Percentiles rank a stretch among this genome's conserved stretches.
Conservation (phyloP, 495 filamentous ascomycete species). For the Aeminium ludgeri region DNA sequence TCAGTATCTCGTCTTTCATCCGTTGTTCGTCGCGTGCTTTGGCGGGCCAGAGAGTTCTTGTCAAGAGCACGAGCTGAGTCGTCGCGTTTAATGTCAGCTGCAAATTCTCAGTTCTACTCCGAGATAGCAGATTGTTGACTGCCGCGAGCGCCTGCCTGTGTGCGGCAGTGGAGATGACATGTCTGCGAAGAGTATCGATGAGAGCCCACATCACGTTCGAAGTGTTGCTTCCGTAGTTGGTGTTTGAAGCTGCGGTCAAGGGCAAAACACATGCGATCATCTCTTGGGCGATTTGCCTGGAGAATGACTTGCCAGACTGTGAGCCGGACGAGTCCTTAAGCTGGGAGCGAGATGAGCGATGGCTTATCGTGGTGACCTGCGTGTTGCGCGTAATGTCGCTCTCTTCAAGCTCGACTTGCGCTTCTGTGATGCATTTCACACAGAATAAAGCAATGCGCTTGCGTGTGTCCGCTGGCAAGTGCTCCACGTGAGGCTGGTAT, state of each 20-base stretch:
- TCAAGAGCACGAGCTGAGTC: constrained; percentile 46
- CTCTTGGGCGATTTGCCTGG: constrained; percentile 12
- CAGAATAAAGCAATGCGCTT: constrained; percentile 51
- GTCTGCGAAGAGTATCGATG: constrained; percentile 36
- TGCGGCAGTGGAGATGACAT: constrained; percentile 24
- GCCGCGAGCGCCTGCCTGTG: constrained; percentile 56
- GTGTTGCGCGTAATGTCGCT: background rate
- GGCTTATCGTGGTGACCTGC: background rate
- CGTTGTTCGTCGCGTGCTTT: constrained; percentile 31
- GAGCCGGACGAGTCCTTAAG: constrained; percentile 4
- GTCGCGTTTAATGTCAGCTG: constrained; percentile 40
- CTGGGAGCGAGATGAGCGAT: constrained; percentile 9
- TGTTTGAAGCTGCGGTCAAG: constrained; percentile 51
- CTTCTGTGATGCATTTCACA: constrained; percentile 28
- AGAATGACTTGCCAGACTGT: constrained; percentile 3
- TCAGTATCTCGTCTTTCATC: constrained; percentile 54
- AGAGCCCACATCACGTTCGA: constrained; percentile 40
- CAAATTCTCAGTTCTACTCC: constrained; percentile 49
- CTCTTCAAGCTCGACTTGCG: constrained; percentile 2
- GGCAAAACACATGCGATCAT: constrained; percentile 30
- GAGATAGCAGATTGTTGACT: constrained; percentile 53
- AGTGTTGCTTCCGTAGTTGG: constrained; percentile 45
- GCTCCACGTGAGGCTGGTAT: constrained; percentile 60
- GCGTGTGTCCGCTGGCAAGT: constrained; percentile 53
- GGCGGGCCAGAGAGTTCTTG: constrained; percentile 56